Evolutionary conservation across 148 eudicot species (phyloP).

Genomic region (Vaccinium myrtillus): DNA sequence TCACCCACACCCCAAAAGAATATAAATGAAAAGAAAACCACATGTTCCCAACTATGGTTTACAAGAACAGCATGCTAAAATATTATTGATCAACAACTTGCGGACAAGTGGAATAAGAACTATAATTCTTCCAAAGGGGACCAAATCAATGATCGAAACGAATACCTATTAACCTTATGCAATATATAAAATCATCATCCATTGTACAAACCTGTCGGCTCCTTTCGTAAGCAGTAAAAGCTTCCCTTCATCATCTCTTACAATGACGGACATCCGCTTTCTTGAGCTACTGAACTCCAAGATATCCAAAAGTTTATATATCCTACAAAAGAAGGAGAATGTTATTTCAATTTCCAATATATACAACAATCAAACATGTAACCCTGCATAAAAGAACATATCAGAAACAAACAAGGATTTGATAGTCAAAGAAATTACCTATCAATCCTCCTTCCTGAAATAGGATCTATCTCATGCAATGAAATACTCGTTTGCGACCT

Average conservation of each 20-base stretch:
- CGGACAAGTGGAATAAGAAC: neutral
- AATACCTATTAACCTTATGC: neutral
- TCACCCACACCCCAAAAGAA: neutral
- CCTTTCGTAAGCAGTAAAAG: conserved; percentile 60
- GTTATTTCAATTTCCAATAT: neutral
- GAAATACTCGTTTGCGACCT: conserved; percentile 53
- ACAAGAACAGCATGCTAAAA: neutral
- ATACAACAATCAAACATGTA: neutral
- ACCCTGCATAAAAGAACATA: neutral
- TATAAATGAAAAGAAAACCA: neutral
- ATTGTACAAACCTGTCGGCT: conserved; percentile 60
- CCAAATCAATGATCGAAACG: neutral
- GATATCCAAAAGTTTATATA: conserved; percentile 40
- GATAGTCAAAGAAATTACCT: conserved; percentile 25
- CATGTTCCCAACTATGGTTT: neutral
- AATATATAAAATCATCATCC: neutral
- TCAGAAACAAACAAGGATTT: neutral
- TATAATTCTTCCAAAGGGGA: neutral
- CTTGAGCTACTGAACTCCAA: conserved; percentile 71
- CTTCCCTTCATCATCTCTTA: conserved; percentile 44
- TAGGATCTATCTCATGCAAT: conserved; percentile 50
- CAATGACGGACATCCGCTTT: conserved; percentile 69
- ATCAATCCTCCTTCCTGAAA: conserved; percentile 33
- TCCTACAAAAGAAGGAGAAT: conserved; percentile 28
- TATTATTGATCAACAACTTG: neutral